Conservation (phyloP, 768 basidiomycete genomes). For the Boletus reticulatus region DNA sequence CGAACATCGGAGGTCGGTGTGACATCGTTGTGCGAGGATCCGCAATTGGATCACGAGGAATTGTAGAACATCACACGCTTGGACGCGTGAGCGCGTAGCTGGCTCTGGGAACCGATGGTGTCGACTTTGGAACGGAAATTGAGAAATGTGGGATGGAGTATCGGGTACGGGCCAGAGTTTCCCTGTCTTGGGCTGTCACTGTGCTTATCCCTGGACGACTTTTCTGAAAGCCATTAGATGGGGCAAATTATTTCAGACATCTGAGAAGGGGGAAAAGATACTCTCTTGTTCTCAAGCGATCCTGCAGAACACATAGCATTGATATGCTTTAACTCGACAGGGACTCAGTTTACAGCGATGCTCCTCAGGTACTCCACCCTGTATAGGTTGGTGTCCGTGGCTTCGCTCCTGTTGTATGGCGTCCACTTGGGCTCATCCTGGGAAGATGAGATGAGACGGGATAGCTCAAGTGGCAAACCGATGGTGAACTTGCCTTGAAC, state of each 20-base stretch:
- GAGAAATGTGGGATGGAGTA: too few species aligned
- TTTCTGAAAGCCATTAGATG: background rate
- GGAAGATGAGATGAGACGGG: background rate
- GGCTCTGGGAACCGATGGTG: too few species aligned
- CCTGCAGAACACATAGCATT: background rate
- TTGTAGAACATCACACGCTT: too few species aligned
- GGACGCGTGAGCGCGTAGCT: too few species aligned
- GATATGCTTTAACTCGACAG: background rate
- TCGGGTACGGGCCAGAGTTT: too few species aligned
- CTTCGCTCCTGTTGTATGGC: conserved; percentile 61
- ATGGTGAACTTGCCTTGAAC: conserved; percentile 61
- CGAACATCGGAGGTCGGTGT: too few species aligned
- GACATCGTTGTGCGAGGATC: too few species aligned
- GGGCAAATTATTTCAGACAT: background rate
- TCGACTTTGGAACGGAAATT: too few species aligned
- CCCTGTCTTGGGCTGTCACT: too few species aligned
- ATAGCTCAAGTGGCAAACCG: background rate
- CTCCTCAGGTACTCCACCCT: conserved; percentile 59
- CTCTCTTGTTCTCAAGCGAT: too few species aligned
- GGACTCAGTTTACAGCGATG: conserved; percentile 36
- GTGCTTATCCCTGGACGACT: too few species aligned
- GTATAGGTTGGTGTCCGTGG: conserved; percentile 64
- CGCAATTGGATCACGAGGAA: too few species aligned
- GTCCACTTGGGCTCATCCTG: conserved; percentile 94
- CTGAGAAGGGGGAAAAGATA: background rate